These are phyloP conservation scores for Lentinula novae-zelandiae DNA, from an alignment of 1,284 basidiomycete species.

Conservation along the genomic window DNA sequence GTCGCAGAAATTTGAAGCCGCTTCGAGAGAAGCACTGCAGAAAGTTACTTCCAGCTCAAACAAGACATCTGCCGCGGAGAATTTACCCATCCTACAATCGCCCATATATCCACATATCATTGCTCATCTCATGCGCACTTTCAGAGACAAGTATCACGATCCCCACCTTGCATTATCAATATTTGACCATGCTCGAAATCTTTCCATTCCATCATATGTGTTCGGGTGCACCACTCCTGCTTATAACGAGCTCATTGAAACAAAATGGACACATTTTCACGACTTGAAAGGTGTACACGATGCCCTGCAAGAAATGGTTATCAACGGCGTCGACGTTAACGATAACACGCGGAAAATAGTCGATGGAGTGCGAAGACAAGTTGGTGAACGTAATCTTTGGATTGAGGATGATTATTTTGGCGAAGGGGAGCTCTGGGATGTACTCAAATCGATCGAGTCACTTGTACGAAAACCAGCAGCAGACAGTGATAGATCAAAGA, in stretches of 20 bases:
- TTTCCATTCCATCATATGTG: constrained; percentile 76
- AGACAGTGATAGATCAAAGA: constrained; percentile 12
- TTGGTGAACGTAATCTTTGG: constrained; percentile 50
- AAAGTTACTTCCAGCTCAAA: constrained; percentile 18
- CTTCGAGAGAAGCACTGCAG: constrained; percentile 35
- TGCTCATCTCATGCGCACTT: constrained; percentile 68
- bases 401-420: constrained; percentile 42
- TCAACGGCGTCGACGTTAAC: constrained; percentile 72
- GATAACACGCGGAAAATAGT: constrained; percentile 54
- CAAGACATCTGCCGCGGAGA: constrained; percentile 9
- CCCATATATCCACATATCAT: constrained; percentile 73
- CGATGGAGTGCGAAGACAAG: constrained; percentile 64
- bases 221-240: constrained; percentile 82
- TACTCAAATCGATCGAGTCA: constrained; percentile 36
- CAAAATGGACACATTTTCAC: constrained; percentile 77
- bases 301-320: constrained; percentile 76
- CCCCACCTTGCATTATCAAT: constrained; percentile 82
- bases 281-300: constrained; percentile 73
- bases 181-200: constrained; percentile 72
- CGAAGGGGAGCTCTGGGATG: constrained; percentile 35
- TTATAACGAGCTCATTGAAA: constrained; percentile 82
- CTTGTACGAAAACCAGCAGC: constrained; percentile 20
- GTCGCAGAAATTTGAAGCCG: constrained; percentile 45
- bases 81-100: constrained; percentile 43
- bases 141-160: constrained; percentile 73